These are phyloP conservation scores for Chaetomiaceae sp. DNA, from an alignment of 2,329 filamentous ascomycete species.

Conservation along the genomic window DNA sequence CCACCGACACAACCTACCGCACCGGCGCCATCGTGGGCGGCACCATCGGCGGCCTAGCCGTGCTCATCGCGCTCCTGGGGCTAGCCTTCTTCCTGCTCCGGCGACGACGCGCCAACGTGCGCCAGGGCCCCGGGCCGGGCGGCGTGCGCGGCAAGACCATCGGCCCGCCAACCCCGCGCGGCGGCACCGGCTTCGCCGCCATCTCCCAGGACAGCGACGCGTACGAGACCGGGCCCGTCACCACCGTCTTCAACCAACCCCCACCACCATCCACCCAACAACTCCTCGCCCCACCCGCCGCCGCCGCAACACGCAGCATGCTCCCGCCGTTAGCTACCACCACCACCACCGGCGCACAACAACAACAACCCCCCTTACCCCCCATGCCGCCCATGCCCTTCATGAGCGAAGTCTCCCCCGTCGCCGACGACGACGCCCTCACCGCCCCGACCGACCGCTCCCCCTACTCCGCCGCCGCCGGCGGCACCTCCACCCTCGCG, in stretches of 20 bases:
- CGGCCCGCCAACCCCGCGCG: slow-evolving; percentile 27
- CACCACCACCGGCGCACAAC: too few relatives aligned
- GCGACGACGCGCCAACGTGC: slow-evolving; percentile 37
- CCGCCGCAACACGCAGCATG: slow-evolving; percentile 2
- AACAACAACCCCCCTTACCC: too few relatives aligned
- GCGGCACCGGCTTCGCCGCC: slow-evolving; percentile 34
- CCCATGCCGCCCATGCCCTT: slow-evolving; percentile 16
- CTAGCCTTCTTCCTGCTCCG: slow-evolving; percentile 40
- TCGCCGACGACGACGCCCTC: slow-evolving; percentile 15
- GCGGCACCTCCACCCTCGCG: not conserved
- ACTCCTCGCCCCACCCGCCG: not conserved
- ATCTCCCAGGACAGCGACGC: slow-evolving; percentile 31
- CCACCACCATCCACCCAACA: not conserved
- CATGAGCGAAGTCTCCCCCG: slow-evolving; percentile 17
- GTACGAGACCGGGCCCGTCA: slow-evolving; percentile 24
- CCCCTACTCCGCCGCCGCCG: slow-evolving; percentile 13
- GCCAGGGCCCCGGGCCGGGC: slow-evolving; percentile 36
- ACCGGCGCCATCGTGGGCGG: slow-evolving; percentile 50
- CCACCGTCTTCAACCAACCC: slow-evolving; percentile 2
- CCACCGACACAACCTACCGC: slow-evolving; percentile 24
- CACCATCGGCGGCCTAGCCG: slow-evolving; percentile 45
- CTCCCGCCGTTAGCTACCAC: slow-evolving; percentile 12
- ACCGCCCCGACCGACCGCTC: slow-evolving; percentile 7
- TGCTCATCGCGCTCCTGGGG: slow-evolving; percentile 37
- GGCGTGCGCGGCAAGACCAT: slow-evolving; percentile 34